Percentiles rank a stretch among this genome's conserved stretches.
Evolutionary conservation across 768 basidiomycete genomes (phyloP).

Genomic region (Lyophyllum semitale): DNA sequence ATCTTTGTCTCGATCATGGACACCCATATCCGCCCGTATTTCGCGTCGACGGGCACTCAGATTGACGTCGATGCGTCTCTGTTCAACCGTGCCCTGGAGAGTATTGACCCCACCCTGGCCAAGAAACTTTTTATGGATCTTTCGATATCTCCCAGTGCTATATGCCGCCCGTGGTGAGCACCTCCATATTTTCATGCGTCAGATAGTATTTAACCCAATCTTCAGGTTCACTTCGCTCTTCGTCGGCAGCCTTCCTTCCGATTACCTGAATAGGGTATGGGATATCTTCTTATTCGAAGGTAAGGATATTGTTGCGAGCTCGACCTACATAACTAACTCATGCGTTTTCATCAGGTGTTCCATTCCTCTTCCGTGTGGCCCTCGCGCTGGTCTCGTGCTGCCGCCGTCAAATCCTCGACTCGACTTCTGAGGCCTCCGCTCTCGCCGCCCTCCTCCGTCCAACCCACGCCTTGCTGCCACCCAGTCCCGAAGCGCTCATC

Average conservation of each 20-base stretch:
- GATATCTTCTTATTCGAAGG: constrained; percentile 84
- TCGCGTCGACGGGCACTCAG: constrained; percentile 58
- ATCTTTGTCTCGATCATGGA: constrained; percentile 89
- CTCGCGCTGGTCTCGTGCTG: constrained; percentile 63
- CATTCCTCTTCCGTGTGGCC: constrained; percentile 74
- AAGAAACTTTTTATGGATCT: constrained; percentile 70
- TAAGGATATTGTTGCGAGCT: constrained; percentile 27
- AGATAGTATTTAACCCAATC: background rate
- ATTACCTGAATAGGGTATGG: constrained; percentile 76
- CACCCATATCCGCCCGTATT: constrained; percentile 77
- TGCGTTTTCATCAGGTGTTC: constrained; percentile 49
- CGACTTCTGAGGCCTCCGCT: constrained; percentile 45
- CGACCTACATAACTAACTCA: background rate
- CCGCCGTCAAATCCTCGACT: constrained; percentile 59
- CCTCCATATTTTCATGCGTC: background rate
- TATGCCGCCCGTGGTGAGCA: constrained; percentile 68
- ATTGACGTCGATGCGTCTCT: constrained; percentile 77
- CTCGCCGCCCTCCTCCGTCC: constrained; percentile 54
- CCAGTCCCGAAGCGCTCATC: constrained; percentile 62
- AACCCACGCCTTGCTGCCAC: constrained; percentile 53
- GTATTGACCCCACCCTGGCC: constrained; percentile 55
- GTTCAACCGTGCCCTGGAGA: constrained; percentile 71
- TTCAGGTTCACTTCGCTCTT: constrained; percentile 75
- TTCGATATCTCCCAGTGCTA: constrained; percentile 53
- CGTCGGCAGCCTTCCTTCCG: constrained; percentile 62